Conservation (phyloP, 768 basidiomycete genomes). For the Pisolithus tinctorius region DNA sequence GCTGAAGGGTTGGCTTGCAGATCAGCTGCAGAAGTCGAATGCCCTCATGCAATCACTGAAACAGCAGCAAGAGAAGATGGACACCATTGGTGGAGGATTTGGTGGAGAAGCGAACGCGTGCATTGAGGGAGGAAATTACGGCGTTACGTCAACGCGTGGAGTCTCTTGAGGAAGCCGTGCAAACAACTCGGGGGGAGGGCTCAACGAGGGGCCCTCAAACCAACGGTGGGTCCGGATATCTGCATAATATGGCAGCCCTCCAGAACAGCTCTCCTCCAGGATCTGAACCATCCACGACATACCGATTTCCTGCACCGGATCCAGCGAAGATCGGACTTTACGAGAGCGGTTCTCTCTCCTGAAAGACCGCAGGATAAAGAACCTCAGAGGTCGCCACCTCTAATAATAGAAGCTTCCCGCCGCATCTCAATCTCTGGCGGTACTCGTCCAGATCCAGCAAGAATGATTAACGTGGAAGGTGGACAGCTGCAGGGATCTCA, state of each 20-base stretch:
- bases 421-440: slow-evolving; percentile 44
- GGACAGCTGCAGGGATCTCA: slow-evolving; percentile 7
- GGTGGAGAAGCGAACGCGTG: slow-evolving; percentile 55
- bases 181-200: slow-evolving; percentile 19
- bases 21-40: slow-evolving; percentile 63
- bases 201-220: slow-evolving; percentile 11
- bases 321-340: slow-evolving; percentile 29
- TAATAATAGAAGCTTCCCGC: slow-evolving; percentile 43
- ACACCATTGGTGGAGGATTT: slow-evolving; percentile 51
- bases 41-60: slow-evolving; percentile 44
- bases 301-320: slow-evolving; percentile 42
- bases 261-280: slow-evolving; percentile 32
- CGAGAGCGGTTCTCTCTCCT: slow-evolving; percentile 35
- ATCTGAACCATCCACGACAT: slow-evolving; percentile 31
- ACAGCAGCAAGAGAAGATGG: slow-evolving; percentile 58
- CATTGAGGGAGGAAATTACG: slow-evolving; percentile 55
- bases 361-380: slow-evolving; percentile 35
- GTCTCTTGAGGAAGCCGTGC: slow-evolving; percentile 53
- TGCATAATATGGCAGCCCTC: slow-evolving; percentile 21
- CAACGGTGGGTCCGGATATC: slow-evolving; percentile 8
- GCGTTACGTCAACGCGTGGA: slow-evolving; percentile 58
- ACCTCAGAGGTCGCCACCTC: slow-evolving; percentile 34
- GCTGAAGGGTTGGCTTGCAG: slow-evolving; percentile 68
- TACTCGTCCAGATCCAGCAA: slow-evolving; percentile 39
- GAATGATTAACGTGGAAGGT: slow-evolving; percentile 5